Conservation (phyloP, 805 yeast genomes). For the Diddensiella transvaalensis region DNA sequence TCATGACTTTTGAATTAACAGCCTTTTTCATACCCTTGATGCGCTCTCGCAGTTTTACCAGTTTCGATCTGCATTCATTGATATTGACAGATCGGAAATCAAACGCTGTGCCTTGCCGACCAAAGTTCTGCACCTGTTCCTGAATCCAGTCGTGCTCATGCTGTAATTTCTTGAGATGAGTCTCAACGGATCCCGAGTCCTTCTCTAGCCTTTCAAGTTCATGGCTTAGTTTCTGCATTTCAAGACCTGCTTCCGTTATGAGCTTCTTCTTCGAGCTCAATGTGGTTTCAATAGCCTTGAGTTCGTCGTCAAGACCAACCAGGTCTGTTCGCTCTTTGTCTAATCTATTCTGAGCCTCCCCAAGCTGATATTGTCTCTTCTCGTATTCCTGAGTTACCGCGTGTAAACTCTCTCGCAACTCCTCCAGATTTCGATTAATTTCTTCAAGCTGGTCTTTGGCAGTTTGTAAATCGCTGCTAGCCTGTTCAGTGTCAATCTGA, state of each 20-base stretch:
- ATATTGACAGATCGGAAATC: constrained; percentile 41
- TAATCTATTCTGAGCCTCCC: constrained; percentile 26
- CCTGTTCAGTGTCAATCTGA: constrained; percentile 69
- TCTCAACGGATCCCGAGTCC: constrained; percentile 15
- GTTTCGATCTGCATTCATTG: constrained; percentile 56
- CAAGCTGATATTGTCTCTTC: constrained; percentile 30
- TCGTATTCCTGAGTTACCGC: constrained; percentile 33
- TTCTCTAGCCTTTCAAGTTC: constrained; percentile 27
- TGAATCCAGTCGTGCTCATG: constrained; percentile 67
- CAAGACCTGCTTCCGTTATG: constrained; percentile 27
- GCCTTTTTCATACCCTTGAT: constrained; percentile 70
- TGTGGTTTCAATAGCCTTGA: constrained; percentile 45
- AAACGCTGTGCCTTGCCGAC: constrained; percentile 32
- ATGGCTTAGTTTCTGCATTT: constrained; percentile 30
- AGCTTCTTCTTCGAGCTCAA: constrained; percentile 25
- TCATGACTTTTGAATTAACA: constrained; percentile 83
- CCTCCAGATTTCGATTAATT: constrained; percentile 33
- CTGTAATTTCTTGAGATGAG: constrained; percentile 45
- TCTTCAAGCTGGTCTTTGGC: constrained; percentile 43
- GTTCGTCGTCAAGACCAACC: constrained; percentile 71
- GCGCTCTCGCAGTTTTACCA: constrained; percentile 52
- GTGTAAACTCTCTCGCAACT: constrained; percentile 32
- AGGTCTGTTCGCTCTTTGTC: constrained; percentile 57
- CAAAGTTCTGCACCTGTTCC: constrained; percentile 50
- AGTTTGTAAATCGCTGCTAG: constrained; percentile 50